Base-by-base conservation (phyloP, 148 eudicot species). In the Cornus suecica region DNA sequence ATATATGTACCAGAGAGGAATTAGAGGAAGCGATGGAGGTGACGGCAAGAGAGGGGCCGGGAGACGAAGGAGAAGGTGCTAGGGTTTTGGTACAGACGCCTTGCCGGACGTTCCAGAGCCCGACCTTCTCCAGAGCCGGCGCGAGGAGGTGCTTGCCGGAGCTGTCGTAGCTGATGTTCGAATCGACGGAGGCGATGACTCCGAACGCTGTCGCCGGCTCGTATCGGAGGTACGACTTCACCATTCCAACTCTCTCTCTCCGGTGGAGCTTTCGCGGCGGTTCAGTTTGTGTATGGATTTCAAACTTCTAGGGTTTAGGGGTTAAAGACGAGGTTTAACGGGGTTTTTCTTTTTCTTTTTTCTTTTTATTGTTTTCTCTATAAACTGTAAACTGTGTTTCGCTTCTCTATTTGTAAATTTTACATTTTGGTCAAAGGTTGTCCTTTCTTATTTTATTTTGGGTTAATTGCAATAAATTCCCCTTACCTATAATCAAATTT, bases 151-250 rank as follows among this genome's bases (percentile, higher is more conserved):
- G 86, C 79, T 89, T 92, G 62, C 97, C 97, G 54, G 94, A 80
- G 81, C 73, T 83, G 72, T 92, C 97, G 74, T 83, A 95, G 48
- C 85, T 64, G 32, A 95, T 89, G 85, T 92, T 92, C 8, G 92
- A 86, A 8, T 92, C 97, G 0, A 83, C 76, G 1, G 99, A 95
- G 0, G 82, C 86, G n/a, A 95, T 91, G 0, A 95, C 99, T 4
- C 99, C 99, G 69, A 95, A 92, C 28, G 91, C 72, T 37, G 88
- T 79, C 70, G 87, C 92, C 69, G 88, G 82, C 77, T 95, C 97
- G 73, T 95, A 95, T 68, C 99, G 76, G 5, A 90, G 84, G 77
- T 95, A 95, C 1, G 97, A 77, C 79, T 95, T 95, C 88, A 95
- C 99, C 99, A 95, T 94, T 69, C 27, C 18, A 14, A 11, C 71